These are phyloP conservation scores for Lactarius akahatsu DNA, from an alignment of 768 basidiomycete genomes.

Conservation along the genomic window DNA sequence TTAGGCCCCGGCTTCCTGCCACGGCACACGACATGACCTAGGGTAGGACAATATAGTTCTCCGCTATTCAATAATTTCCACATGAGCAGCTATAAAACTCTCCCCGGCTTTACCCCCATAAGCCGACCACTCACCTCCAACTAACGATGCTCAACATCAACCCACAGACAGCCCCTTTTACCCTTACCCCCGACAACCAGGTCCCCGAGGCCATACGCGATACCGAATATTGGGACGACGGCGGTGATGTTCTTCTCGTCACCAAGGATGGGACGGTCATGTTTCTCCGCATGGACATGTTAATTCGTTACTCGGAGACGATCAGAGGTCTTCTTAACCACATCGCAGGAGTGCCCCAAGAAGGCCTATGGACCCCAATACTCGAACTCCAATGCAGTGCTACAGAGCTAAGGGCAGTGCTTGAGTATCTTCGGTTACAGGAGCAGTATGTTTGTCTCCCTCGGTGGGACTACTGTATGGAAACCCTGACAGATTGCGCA, in stretches of 20 bases:
- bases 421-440: slow-evolving; percentile 20
- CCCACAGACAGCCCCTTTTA: slow-evolving; percentile 22
- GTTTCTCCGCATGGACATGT: slow-evolving; percentile 12
- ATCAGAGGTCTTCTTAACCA: slow-evolving; percentile 19
- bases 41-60: neutral
- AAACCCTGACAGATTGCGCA: neutral
- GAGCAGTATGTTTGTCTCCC: slow-evolving; percentile 16
- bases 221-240: slow-evolving; percentile 18
- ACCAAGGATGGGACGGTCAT: slow-evolving; percentile 19
- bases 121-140: neutral
- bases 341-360: slow-evolving; percentile 11
- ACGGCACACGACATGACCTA: neutral
- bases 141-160: slow-evolving; percentile 17
- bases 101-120: neutral
- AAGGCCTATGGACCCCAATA: slow-evolving; percentile 22
- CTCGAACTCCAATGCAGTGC: slow-evolving; percentile 21
- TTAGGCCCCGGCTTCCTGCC: neutral
- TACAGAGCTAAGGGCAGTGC: slow-evolving; percentile 20
- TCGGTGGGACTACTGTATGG: neutral
- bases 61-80: neutral
- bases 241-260: slow-evolving; percentile 24
- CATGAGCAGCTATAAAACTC: slow-evolving; percentile 15
- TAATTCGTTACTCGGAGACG: slow-evolving; percentile 23
- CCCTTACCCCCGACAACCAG: slow-evolving; percentile 16
- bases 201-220: slow-evolving; percentile 21